Evolutionary conservation across 2,329 filamentous ascomycete genomes (phyloP).

Genomic region (Trichophyton schoenleinii): DNA sequence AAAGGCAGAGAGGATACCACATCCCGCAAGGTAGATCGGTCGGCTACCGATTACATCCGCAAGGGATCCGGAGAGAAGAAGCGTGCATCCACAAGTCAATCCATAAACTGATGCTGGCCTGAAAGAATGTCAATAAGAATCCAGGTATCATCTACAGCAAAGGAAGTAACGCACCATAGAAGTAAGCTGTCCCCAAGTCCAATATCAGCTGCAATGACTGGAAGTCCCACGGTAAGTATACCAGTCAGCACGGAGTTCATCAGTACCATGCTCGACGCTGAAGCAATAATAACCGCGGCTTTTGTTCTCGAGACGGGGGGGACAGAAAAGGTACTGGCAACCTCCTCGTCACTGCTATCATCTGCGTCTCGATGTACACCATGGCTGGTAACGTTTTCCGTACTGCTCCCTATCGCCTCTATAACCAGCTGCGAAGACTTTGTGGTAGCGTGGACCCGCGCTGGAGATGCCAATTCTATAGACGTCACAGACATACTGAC

Average conservation of each 20-base stretch:
- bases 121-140: neutral
- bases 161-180: conserved; percentile 14
- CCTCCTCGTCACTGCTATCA: conserved; percentile 1
- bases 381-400: neutral
- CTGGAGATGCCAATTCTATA: neutral
- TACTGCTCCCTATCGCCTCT: neutral
- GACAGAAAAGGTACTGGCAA: neutral
- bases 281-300: conserved; percentile 9
- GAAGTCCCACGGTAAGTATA: conserved; percentile 16
- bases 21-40: conserved; percentile 36
- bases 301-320: conserved; percentile 5
- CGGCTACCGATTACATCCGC: conserved; percentile 38
- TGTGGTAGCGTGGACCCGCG: neutral
- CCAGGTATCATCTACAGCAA: neutral
- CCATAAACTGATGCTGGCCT: conserved; percentile 22
- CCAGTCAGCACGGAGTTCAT: conserved; percentile 15
- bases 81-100: conserved; percentile 32
- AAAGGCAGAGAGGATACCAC: conserved; percentile 30
- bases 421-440: neutral
- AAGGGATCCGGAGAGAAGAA: conserved; percentile 38
- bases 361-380: neutral
- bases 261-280: conserved; percentile 14
- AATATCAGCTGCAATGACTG: conserved; percentile 17
- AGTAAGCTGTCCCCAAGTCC: conserved; percentile 14
- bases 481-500: conserved; percentile 1